Percentiles rank a stretch among this genome's conserved stretches.
Evolutionary conservation across 2,329 filamentous ascomycete genomes (phyloP).

Genomic region (Arthroderma sp.): DNA sequence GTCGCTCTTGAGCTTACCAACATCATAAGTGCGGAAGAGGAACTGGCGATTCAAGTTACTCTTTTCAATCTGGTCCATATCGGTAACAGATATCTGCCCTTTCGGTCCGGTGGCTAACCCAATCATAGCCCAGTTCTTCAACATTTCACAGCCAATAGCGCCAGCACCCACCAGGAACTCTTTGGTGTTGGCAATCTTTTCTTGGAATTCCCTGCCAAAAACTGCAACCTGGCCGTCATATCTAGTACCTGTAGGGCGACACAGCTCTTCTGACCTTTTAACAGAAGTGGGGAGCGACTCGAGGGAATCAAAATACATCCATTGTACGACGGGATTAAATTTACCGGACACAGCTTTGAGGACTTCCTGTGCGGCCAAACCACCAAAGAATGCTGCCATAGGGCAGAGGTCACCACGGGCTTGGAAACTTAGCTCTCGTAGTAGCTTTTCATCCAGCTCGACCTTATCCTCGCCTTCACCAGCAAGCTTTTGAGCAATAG

Average conservation of each 20-base stretch:
- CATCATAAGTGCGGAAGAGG: slow-evolving; percentile 83
- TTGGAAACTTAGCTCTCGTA: slow-evolving; percentile 89
- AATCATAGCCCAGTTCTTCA: slow-evolving; percentile 99
- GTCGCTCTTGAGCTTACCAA: slow-evolving; percentile 93
- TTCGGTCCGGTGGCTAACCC: slow-evolving; percentile 78
- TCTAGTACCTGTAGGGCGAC: slow-evolving; percentile 69
- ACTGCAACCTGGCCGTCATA: slow-evolving; percentile 98
- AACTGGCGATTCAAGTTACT: slow-evolving; percentile 98
- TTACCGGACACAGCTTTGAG: slow-evolving; percentile 96
- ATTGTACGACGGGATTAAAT: slow-evolving; percentile 90
- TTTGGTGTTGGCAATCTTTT: slow-evolving; percentile 79
- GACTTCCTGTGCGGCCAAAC: slow-evolving; percentile 83
- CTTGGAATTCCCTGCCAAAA: slow-evolving; percentile 84
- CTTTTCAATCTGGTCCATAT: slow-evolving; percentile 98
- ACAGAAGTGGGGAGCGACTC: slow-evolving; percentile 73
- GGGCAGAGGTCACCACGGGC: slow-evolving; percentile 80
- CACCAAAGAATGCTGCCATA: slow-evolving; percentile 91
- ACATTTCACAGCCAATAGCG: slow-evolving; percentile 95
- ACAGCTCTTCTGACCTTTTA: slow-evolving; percentile 69
- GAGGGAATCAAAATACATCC: slow-evolving; percentile 95
- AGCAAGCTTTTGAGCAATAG: slow-evolving; percentile 61
- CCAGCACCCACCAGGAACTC: slow-evolving; percentile 93
- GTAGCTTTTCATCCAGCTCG: slow-evolving; percentile 81
- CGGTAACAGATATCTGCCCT: slow-evolving; percentile 82
- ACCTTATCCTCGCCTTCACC: slow-evolving; percentile 53